Evolutionary conservation across 2,329 filamentous ascomycete genomes (phyloP).

Genomic region (Aspergillus bombycis): DNA sequence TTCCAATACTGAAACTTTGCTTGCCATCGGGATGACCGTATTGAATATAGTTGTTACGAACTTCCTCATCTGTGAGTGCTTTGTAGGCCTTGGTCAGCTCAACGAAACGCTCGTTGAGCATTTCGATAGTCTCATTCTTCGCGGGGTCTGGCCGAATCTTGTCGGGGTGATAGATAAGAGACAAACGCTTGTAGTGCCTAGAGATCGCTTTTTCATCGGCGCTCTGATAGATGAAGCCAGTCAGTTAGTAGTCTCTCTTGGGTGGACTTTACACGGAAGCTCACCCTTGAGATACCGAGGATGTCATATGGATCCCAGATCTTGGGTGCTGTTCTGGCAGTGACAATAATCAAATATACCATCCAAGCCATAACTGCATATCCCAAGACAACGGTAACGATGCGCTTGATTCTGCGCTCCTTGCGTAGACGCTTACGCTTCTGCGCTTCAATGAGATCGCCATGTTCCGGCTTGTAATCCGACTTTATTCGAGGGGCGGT

Average conservation of each 20-base stretch:
- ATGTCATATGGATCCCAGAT: constrained; percentile 98
- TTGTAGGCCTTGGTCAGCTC: constrained; percentile 98
- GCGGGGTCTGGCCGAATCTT: constrained; percentile 80
- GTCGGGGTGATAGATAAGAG: constrained; percentile 87
- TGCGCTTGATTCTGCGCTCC: constrained; percentile 85
- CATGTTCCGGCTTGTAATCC: constrained; percentile 79
- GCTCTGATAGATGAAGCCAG: constrained; percentile 54
- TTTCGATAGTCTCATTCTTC: constrained; percentile 87
- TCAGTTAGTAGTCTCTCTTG: background rate
- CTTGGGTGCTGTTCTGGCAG: constrained; percentile 70
- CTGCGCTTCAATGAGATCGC: constrained; percentile 78
- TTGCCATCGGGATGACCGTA: constrained; percentile 97
- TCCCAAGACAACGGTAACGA: constrained; percentile 72
- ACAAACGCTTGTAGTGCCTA: constrained; percentile 83
- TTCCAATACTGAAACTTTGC: constrained; percentile 97
- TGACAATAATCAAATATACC: constrained; percentile 85
- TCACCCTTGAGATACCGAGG: constrained; percentile 78
- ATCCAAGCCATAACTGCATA: constrained; percentile 87
- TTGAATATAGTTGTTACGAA: constrained; percentile 95
- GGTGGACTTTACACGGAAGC: constrained; percentile 25
- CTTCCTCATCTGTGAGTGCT: constrained; percentile 92
- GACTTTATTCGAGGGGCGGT: constrained; percentile 82
- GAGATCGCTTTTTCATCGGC: constrained; percentile 90
- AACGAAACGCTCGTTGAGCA: constrained; percentile 84
- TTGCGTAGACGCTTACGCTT: constrained; percentile 86